These are phyloP conservation scores for Mucor ambiguus DNA, from an alignment of 371 early-diverging fungal species.

Conservation along the genomic window DNA sequence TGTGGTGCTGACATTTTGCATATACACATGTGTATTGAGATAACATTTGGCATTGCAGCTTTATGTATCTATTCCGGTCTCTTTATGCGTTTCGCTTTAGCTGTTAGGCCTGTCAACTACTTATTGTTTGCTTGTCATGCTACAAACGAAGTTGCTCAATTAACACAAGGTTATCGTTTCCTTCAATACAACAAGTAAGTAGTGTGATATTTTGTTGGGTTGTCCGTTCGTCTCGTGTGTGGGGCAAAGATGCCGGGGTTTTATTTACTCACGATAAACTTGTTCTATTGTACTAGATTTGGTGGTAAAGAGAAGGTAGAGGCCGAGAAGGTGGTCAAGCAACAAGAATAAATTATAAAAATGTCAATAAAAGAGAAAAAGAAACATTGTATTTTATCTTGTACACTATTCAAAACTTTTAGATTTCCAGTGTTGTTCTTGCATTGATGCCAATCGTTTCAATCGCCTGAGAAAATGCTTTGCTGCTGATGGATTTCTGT, in stretches of 20 bases:
- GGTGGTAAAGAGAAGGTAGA: constrained; percentile 38
- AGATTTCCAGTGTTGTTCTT: constrained; percentile 31
- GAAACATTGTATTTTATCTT: constrained; percentile 5
- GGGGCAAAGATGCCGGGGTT: background rate
- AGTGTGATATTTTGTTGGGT: background rate
- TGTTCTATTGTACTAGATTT: constrained; percentile 22
- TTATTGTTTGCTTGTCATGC: constrained; percentile 93
- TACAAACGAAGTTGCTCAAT: constrained; percentile 88
- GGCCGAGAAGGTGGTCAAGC: constrained; percentile 13
- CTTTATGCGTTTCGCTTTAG: constrained; percentile 96
- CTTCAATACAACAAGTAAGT: constrained; percentile 71
- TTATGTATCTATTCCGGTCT: constrained; percentile 82
- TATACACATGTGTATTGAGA: background rate
- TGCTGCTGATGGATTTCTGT: constrained; percentile 58
- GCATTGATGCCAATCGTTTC: constrained; percentile 55
- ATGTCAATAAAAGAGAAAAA: background rate
- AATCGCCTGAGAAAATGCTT: constrained; percentile 59
- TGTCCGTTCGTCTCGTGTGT: background rate
- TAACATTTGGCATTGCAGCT: constrained; percentile 37
- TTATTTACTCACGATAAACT: background rate
- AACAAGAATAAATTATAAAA: background rate
- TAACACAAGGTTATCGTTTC: constrained; percentile 85
- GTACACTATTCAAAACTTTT: background rate
- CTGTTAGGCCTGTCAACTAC: constrained; percentile 90
- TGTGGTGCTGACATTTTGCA: background rate